Base-by-base conservation (phyloP, 2,329 filamentous ascomycete genomes). In the Plectosphaerella plurivora region DNA sequence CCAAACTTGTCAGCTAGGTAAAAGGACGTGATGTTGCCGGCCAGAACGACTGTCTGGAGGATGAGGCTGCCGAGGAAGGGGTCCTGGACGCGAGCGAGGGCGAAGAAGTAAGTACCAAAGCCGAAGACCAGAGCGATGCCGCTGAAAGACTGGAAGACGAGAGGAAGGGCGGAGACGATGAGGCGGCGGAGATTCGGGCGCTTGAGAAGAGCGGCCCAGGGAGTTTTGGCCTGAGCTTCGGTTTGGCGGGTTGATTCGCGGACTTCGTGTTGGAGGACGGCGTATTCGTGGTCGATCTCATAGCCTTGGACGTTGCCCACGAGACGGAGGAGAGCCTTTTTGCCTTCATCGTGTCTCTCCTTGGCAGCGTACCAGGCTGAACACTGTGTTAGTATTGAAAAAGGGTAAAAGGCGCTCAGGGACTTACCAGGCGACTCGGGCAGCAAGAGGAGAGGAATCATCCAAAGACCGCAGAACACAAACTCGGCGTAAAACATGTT, bases 61-160 rank as follows among this genome's bases (percentile, higher is more conserved):
- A 61, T 44, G 5, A 60, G 47, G n/a, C 55, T 61, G 7, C 58
- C 58, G 3, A 59, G 49, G 48, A 61, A 62, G 10, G 60, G 60
- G 22, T 62, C 58, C 0, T 53, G 39, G 3, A 60, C 53, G 7
- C 55, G 53, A 5, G 59, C 58, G 2, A 60, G 54, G 16, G 56
- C 41, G 49, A 62, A 62, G 44, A 62, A 62, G 18, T 61, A 62
- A 11, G 53, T 58, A 3, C 57, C 56, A 20, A 60, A 61, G 15
- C 55, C 55, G 37, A 60, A 60, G 44, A 62, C 57, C 2, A 62
- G 51, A 1, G 59, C 58, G 1, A 60, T 55, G 8, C 59, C 60
- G 1, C 60, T 55, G 28, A 59, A 46, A 14, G 58, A 57, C 25
- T 61, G 60, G 10, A 56, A 58, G 2, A 16, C 18, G 12, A 41